Percentiles rank a stretch among this genome's conserved stretches.
Evolutionary conservation across 148 eudicot genomes (phyloP).

Genomic region (Camellia lanceoleosa): DNA sequence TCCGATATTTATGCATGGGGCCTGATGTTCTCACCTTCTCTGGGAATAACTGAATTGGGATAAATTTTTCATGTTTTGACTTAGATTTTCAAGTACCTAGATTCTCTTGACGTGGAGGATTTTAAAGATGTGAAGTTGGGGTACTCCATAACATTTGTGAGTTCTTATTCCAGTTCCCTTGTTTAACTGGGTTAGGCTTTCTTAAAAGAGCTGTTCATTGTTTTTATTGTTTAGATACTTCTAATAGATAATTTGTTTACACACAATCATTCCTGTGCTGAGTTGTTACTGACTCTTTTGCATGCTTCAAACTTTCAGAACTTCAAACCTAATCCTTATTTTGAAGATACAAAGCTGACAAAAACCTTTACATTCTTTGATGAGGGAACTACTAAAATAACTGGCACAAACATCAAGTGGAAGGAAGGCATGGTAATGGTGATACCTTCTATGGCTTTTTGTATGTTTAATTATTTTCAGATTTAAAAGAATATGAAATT

Average conservation of each 20-base stretch:
- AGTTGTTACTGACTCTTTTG: slow-evolving; percentile 6
- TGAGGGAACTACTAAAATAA: slow-evolving; percentile 77
- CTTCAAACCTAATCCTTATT: slow-evolving; percentile 75
- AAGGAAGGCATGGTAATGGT: slow-evolving; percentile 70
- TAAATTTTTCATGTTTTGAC: neutral
- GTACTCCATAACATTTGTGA: slow-evolving; percentile 77
- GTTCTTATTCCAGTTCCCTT: slow-evolving; percentile 19
- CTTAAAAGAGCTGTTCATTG: neutral
- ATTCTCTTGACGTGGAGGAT: slow-evolving; percentile 80
- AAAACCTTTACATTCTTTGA: slow-evolving; percentile 73
- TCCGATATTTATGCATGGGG: neutral
- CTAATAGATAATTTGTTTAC: neutral
- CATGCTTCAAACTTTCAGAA: slow-evolving; percentile 41
- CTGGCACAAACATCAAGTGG: slow-evolving; percentile 80
- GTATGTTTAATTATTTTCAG: slow-evolving; percentile 5
- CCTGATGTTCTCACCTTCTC: neutral
- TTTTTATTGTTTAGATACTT: neutral
- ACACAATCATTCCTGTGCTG: neutral
- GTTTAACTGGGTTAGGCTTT: neutral
- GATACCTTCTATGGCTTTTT: slow-evolving; percentile 10
- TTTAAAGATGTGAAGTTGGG: slow-evolving; percentile 75
- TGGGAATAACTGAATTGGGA: neutral
- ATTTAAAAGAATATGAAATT: neutral
- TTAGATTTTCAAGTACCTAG: slow-evolving; percentile 73
- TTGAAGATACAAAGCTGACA: slow-evolving; percentile 71